These are phyloP conservation scores for Annona squamosa DNA, from an alignment of 164 flowering plant species.

Conservation along the genomic window DNA sequence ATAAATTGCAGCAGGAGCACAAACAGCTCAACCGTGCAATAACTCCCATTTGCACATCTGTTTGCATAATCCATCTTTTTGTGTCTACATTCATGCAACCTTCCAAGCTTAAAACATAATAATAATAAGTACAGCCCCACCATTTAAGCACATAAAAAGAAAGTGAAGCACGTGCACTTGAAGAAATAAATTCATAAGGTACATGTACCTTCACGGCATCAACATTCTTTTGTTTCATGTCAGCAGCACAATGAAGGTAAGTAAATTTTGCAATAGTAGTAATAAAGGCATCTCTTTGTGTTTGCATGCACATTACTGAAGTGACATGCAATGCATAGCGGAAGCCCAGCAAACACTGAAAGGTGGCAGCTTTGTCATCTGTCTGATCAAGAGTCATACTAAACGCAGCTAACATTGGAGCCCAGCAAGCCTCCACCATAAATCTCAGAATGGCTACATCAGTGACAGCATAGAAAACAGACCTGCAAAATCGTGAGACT, in stretches of 20 bases:
- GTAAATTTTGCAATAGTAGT: slow-evolving; percentile 96
- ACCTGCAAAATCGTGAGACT: slow-evolving; percentile 42
- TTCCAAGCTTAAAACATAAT: not conserved
- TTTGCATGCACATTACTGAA: slow-evolving; percentile 94
- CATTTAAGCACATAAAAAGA: not conserved
- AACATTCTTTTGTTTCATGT: slow-evolving; percentile 99
- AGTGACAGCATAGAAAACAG: slow-evolving; percentile 64
- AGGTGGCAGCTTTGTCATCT: slow-evolving; percentile 79
- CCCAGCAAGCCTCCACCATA: slow-evolving; percentile 99
- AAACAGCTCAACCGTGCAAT: not conserved
- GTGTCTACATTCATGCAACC: not conserved
- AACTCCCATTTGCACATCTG: not conserved
- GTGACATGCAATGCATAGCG: slow-evolving; percentile 95
- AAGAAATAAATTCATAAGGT: not conserved
- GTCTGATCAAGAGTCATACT: slow-evolving; percentile 96
- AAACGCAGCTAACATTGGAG: slow-evolving; percentile 98
- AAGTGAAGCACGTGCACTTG: not conserved
- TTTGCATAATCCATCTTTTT: not conserved
- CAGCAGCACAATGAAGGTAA: slow-evolving; percentile 89
- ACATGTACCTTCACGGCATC: slow-evolving; percentile 89
- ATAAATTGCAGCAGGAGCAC: not conserved
- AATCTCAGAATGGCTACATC: slow-evolving; percentile 87
- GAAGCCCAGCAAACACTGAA: slow-evolving; percentile 78
- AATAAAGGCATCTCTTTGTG: slow-evolving; percentile 98
- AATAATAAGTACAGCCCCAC: too few species aligned